Evolutionary conservation across 2,329 filamentous ascomycete species (phyloP).

Genomic region (Xylariales sp.): DNA sequence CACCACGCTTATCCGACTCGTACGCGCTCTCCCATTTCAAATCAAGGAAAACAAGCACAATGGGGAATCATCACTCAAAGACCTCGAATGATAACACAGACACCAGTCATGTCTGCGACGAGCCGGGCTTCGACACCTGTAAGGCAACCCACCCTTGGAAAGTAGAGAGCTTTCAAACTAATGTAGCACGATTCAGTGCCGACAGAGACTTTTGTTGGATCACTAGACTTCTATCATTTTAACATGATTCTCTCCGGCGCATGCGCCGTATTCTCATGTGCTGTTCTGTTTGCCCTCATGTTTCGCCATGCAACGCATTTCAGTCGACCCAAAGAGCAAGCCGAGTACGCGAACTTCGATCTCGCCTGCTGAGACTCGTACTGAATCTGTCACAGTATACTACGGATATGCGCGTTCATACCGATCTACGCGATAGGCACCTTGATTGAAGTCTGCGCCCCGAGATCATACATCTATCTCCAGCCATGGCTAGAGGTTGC

Average conservation of each 20-base stretch:
- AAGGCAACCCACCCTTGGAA: not conserved
- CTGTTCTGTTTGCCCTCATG: slow-evolving; percentile 2
- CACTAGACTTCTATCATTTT: not conserved
- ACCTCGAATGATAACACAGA: not conserved
- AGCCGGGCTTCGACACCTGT: slow-evolving; percentile 2
- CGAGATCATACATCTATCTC: slow-evolving; percentile 34
- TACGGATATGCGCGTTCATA: slow-evolving; percentile 36
- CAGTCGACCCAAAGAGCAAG: slow-evolving; percentile 8
- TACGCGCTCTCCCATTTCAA: too few relatives aligned
- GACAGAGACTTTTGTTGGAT: not conserved
- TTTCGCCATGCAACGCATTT: slow-evolving; percentile 4
- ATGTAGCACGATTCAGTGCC: not conserved
- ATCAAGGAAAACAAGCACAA: not conserved
- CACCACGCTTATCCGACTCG: too few relatives aligned
- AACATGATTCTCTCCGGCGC: slow-evolving; percentile 5
- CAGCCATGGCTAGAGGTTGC: slow-evolving; percentile 32
- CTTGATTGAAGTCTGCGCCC: slow-evolving; percentile 33
- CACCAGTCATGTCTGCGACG: slow-evolving; percentile 6
- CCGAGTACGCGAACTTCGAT: slow-evolving; percentile 1
- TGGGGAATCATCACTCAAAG: slow-evolving; percentile 4
- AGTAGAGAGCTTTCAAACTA: not conserved
- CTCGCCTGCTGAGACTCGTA: too few relatives aligned
- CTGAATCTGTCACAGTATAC: slow-evolving; percentile 23
- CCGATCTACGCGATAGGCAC: slow-evolving; percentile 35
- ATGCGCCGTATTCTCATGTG: slow-evolving; percentile 3